Evolutionary conservation across 2,329 filamentous ascomycete genomes (phyloP).

Genomic region (Teratosphaeria epicoccoides): DNA sequence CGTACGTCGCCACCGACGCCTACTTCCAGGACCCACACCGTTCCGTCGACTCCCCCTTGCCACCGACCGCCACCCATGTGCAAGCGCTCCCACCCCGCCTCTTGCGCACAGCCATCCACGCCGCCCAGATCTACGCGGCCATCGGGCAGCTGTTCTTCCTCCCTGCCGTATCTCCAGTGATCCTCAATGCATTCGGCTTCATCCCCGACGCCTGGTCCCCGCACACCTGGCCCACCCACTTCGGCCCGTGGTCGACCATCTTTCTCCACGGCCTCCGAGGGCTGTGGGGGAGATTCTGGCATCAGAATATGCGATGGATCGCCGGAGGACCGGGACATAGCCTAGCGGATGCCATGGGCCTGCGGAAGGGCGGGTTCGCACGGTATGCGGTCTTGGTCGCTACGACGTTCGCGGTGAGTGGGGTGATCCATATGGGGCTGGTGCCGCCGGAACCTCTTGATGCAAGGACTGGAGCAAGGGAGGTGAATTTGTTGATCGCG

Average conservation of each 20-base stretch:
- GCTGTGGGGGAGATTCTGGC: constrained; percentile 25
- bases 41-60: constrained; percentile 10
- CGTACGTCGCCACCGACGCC: constrained; percentile 14
- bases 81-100: constrained; percentile 8
- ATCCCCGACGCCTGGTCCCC: constrained; percentile 16
- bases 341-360: constrained; percentile 11
- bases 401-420: constrained; percentile 20
- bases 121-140: constrained; percentile 17
- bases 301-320: constrained; percentile 22
- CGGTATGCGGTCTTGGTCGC: constrained; percentile 15
- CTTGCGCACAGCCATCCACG: constrained; percentile 15
- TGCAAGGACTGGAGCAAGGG: constrained; percentile 2
- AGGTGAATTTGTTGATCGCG: constrained; percentile 9
- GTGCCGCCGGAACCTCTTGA: constrained; percentile 20
- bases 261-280: constrained; percentile 17
- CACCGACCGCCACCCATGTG: background rate
- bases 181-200: constrained; percentile 11
- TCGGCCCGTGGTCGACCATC: constrained; percentile 15
- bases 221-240: constrained; percentile 21
- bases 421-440: constrained; percentile 21
- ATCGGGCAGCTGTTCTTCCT: constrained; percentile 19
- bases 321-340: constrained; percentile 17
- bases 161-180: constrained; percentile 13
- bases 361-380: constrained; percentile 5
- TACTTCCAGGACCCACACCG: constrained; percentile 16